Evolutionary conservation across 176 grass and related monocot genomes (phyloP), one percentile per base, ranked within the genome.

Genomic region (Thinopyrum elongatum): DNA sequence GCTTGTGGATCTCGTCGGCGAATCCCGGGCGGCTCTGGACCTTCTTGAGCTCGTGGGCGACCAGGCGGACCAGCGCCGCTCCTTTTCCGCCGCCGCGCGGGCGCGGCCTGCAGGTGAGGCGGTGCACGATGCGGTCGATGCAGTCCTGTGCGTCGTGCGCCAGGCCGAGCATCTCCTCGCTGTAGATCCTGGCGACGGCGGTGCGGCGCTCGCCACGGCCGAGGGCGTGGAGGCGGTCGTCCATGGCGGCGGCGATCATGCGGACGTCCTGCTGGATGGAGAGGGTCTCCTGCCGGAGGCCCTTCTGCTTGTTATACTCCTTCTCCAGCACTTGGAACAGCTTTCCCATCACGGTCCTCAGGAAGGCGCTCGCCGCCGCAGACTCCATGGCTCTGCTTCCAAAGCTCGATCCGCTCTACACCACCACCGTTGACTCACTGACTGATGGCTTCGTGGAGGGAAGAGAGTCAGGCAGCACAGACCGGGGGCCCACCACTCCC

Each of bases 241-340:
- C 87, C 87, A 88, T 88, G 75, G 74, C 55, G 65, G 81, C 87
- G 2, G 65, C 80, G 11, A 88, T 51, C 87, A 88, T 88, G 65
- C 81, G 65, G 29, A 88, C 29, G 10, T 88, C 87, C 17, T 73
- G 39, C 55, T 88, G 75, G 74, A 88, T 78, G 21, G 81, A 79
- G 11, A 13, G 10, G 11, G n/a, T 38, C 0, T 84, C 81, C 70
- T 41, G 75, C 64, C 14, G 0, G 0, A 88, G 81, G 55, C 55
- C 65, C 22, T 35, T 88, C 22, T 88, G 81, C 74, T 88, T 88
- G 65, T 13, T 73, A 81, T 84, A 65, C 81, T 88, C 75, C n/a
- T 88, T 53, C 65, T 88, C 81, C 12, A 88, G 74, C 53, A 64
- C 22, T 30, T 65, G 81, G 65, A 88, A 84, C 1, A 88, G 81